phyloP scores from a whole-genome alignment of 2,329 filamentous ascomycete genomes.

The Sclerotiophoma versabilis region DNA sequence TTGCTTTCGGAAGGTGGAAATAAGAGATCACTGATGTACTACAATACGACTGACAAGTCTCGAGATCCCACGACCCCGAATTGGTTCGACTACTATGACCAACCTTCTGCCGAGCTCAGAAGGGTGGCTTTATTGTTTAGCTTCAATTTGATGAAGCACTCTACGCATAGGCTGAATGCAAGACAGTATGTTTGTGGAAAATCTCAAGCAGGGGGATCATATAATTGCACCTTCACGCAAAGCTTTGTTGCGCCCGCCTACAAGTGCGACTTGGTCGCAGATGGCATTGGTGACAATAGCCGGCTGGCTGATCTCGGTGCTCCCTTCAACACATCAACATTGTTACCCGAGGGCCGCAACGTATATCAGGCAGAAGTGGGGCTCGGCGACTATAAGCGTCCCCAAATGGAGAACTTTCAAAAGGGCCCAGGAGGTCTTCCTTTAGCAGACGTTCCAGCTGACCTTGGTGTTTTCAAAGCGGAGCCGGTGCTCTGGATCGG shows the following conservation, averaged over 20 bases:
- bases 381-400: conserved; percentile 37
- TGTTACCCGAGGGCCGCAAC: conserved; percentile 39
- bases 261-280: conserved; percentile 40
- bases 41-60: conserved; percentile 43
- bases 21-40: conserved; percentile 41
- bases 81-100: conserved; percentile 48
- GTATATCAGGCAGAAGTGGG: conserved; percentile 42
- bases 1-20: conserved; percentile 30
- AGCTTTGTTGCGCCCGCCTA: conserved; percentile 43
- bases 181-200: conserved; percentile 46
- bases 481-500: conserved; percentile 49
- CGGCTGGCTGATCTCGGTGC: conserved; percentile 33
- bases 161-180: conserved; percentile 36
- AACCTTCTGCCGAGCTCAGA: conserved; percentile 39
- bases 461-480: conserved; percentile 40
- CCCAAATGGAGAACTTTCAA: conserved; percentile 32
- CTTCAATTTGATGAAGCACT: conserved; percentile 38
- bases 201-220: conserved; percentile 24
- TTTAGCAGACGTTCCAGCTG: conserved; percentile 22
- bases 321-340: conserved; percentile 42
- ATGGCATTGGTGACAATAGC: conserved; percentile 25
- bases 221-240: conserved; percentile 45
- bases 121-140: conserved; percentile 42
- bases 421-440: conserved; percentile 43
- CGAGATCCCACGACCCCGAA: conserved; percentile 6